Conservation (phyloP, 2,329 filamentous ascomycete genomes). For the Apiospora kogelbergensis region DNA sequence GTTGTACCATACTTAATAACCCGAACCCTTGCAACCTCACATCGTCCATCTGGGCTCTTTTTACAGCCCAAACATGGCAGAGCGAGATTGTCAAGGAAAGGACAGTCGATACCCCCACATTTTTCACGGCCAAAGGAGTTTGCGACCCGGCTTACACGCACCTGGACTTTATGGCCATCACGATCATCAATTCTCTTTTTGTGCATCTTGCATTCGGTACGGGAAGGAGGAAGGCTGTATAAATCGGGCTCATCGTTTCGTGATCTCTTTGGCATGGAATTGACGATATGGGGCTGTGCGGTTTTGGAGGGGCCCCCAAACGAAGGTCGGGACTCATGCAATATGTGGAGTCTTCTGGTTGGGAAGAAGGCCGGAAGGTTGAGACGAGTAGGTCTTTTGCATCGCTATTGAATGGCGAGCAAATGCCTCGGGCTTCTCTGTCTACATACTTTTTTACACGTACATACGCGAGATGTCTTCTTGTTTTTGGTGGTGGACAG, state of each 20-base stretch:
- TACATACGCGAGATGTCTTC: constrained; percentile 1
- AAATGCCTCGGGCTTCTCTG: neutral
- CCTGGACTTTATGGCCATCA: neutral
- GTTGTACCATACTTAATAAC: constrained; percentile 5
- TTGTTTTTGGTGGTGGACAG: neutral
- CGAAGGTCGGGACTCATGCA: neutral
- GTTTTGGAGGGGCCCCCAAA: neutral
- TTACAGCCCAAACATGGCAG: neutral
- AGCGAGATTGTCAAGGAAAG: neutral
- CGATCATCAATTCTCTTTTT: constrained; percentile 3
- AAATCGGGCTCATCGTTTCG: neutral
- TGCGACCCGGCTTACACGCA: constrained; percentile 4
- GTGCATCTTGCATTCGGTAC: constrained; percentile 2
- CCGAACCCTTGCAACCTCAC: neutral
- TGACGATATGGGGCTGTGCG: neutral
- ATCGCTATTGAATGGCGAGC: neutral
- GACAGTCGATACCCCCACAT: neutral
- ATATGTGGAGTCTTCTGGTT: neutral
- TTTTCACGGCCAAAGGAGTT: neutral
- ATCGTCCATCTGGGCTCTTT: neutral
- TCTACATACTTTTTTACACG: constrained; percentile 7
- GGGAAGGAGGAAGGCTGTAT: constrained; percentile 1
- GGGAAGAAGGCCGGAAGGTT: neutral
- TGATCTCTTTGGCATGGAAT: neutral
- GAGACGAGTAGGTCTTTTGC: neutral